A percentile compares a stretch with the other conserved stretches of the same genome.
Conservation (phyloP, 169 alveolate species). For the Blepharisma undulans region DNA sequence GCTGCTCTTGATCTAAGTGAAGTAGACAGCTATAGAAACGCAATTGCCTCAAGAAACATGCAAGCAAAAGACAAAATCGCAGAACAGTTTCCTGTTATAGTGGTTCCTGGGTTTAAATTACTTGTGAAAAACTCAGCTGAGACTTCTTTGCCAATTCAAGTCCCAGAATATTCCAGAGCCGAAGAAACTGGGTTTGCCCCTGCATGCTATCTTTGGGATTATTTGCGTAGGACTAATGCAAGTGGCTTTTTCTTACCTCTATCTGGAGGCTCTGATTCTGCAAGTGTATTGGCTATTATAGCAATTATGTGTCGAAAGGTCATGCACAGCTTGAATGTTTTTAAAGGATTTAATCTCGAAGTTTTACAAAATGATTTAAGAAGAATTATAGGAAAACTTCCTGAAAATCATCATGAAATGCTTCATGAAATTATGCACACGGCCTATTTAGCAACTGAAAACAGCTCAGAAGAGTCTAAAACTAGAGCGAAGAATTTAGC, state of each 20-base stretch:
- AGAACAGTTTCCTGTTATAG: background rate
- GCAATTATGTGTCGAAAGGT: slow-evolving; percentile 41
- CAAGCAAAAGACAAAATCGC: background rate
- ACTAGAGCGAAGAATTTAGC: slow-evolving; percentile 64
- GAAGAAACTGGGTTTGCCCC: slow-evolving; percentile 82
- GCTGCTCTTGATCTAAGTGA: slow-evolving; percentile 79
- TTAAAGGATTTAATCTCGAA: background rate
- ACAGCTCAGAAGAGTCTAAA: slow-evolving; percentile 66
- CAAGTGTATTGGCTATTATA: slow-evolving; percentile 44
- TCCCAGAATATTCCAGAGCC: slow-evolving; percentile 35
- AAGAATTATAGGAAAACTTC: slow-evolving; percentile 62
- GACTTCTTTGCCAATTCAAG: background rate
- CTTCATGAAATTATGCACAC: slow-evolving; percentile 70
- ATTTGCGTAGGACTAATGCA: slow-evolving; percentile 79
- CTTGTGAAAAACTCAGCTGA: background rate
- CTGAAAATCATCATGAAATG: slow-evolving; percentile 72
- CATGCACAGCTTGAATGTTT: background rate
- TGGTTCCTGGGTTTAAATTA: slow-evolving; percentile 21
- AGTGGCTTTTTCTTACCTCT: slow-evolving; percentile 88
- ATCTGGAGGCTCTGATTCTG: slow-evolving; percentile 91
- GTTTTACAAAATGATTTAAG: slow-evolving; percentile 43
- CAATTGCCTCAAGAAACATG: background rate
- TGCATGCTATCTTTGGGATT: slow-evolving; percentile 89
- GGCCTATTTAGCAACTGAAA: slow-evolving; percentile 63
- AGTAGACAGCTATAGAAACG: slow-evolving; percentile 60